A percentile compares a stretch with the other conserved stretches of the same genome.
phyloP scores from a whole-genome alignment of 495 filamentous ascomycete species.

The Symbiotaphrina buchneri region DNA sequence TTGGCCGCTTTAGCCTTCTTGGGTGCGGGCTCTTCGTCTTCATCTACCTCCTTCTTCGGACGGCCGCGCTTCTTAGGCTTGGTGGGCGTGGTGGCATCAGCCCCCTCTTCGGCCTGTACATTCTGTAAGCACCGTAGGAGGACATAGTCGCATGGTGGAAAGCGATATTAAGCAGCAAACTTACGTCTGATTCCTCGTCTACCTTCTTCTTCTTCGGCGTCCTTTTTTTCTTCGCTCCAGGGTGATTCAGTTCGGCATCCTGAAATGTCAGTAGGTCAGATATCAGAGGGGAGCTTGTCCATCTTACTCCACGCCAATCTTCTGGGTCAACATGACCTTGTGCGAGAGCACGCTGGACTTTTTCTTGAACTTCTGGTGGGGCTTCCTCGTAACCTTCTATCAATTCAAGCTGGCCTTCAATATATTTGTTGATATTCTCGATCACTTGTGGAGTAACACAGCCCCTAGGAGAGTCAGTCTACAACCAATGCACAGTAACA shows the following conservation, averaged over 20 bases:
- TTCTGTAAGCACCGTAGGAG: not conserved
- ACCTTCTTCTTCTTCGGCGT: constrained; percentile 19
- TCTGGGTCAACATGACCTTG: constrained; percentile 54
- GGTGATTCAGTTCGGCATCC: constrained; percentile 48
- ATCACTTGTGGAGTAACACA: constrained; percentile 49
- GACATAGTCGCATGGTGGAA: not conserved
- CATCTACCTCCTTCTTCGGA: constrained; percentile 12
- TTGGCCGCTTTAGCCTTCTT: constrained; percentile 11
- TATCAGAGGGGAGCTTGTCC: not conserved
- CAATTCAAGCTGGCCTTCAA: constrained; percentile 19
- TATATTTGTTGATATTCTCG: constrained; percentile 23
- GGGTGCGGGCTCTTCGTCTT: constrained; percentile 12
- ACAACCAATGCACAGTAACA: constrained; percentile 3
- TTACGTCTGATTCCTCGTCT: constrained; percentile 8
- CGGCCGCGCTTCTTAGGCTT: constrained; percentile 20
- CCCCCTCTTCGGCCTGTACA: constrained; percentile 10
- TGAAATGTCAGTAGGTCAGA: constrained; percentile 13
- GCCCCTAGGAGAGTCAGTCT: constrained; percentile 31
- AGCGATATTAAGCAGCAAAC: not conserved
- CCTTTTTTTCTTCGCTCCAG: constrained; percentile 37
- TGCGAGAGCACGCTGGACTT: constrained; percentile 34
- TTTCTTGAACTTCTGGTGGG: constrained; percentile 32
- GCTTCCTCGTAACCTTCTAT: constrained; percentile 59
- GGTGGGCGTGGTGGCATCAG: constrained; percentile 10
- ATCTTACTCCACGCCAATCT: constrained; percentile 56